phyloP scores from a whole-genome alignment of 495 filamentous ascomycete genomes.

The Lasiosphaeria ovina region DNA sequence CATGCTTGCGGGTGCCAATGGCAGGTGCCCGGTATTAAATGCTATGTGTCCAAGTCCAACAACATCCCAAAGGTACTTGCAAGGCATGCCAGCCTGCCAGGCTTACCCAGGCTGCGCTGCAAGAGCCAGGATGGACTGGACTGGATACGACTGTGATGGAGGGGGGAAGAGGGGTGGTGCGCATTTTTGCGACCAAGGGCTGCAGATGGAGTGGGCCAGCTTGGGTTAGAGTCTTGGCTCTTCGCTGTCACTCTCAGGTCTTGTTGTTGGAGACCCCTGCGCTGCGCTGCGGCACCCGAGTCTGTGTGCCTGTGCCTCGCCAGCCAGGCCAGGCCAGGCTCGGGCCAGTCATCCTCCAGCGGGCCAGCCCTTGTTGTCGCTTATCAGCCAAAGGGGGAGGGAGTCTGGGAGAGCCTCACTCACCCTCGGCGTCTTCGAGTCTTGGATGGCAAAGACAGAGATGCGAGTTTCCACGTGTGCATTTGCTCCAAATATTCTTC shows the following conservation, averaged over 20 bases:
- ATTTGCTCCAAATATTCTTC: no score
- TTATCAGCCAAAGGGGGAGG: no score
- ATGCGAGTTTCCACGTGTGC: no score
- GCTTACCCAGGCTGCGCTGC: conserved; percentile 21
- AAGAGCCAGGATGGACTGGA: conserved; percentile 31
- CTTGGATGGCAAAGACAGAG: no score
- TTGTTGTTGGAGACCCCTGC: no score
- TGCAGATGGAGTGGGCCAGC: conserved; percentile 18
- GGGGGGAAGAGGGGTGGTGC: conserved; percentile 28
- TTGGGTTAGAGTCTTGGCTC: conserved; percentile 19
- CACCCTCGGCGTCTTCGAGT: no score
- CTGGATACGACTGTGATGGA: conserved; percentile 38
- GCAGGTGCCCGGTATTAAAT: conserved; percentile 30
- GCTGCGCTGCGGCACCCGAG: no score
- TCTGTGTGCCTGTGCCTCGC: no score
- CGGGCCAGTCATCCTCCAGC: no score
- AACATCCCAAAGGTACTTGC: conserved; percentile 3
- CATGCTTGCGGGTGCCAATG: conserved; percentile 28
- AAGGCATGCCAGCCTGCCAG: conserved; percentile 5
- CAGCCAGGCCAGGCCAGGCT: no score
- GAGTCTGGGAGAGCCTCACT: no score
- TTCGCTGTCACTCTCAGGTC: conserved; percentile 1
- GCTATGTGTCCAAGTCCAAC: conserved; percentile 14
- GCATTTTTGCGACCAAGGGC: conserved; percentile 10
- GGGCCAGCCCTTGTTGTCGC: no score